Evolutionary conservation across 2,329 filamentous ascomycete species (phyloP).

Genomic region (Talaromyces verruculosus): DNA sequence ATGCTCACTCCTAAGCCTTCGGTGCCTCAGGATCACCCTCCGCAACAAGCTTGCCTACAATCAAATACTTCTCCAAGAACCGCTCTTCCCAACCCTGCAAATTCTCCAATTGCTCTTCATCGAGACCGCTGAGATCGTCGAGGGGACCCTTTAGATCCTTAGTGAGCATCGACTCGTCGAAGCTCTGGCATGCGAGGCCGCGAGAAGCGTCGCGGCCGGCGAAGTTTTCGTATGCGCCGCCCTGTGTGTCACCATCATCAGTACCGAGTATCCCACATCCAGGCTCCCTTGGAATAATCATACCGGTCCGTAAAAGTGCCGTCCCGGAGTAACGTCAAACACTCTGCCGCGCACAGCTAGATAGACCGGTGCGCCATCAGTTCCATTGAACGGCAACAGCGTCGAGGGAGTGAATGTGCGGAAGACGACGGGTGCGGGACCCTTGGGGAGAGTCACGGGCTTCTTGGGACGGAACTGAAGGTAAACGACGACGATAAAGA

Average conservation of each 20-base stretch:
- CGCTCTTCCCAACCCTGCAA: constrained; percentile 89
- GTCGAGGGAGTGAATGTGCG: constrained; percentile 80
- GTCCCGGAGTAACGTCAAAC: constrained; percentile 83
- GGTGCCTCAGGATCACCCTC: constrained; percentile 52
- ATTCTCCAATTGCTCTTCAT: constrained; percentile 74
- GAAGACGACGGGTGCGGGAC: constrained; percentile 71
- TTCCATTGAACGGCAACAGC: constrained; percentile 82
- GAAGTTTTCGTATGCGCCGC: constrained; percentile 94
- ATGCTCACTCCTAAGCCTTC: constrained; percentile 14
- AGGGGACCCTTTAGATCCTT: constrained; percentile 82
- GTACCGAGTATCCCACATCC: background rate
- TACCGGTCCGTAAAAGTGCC: constrained; percentile 89
- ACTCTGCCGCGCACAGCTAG: constrained; percentile 87
- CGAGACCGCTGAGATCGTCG: constrained; percentile 71
- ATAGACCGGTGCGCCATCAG: constrained; percentile 72
- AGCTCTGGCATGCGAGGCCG: constrained; percentile 85
- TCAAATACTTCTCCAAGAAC: constrained; percentile 88
- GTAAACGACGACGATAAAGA: constrained; percentile 59
- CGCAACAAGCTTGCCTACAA: constrained; percentile 83
- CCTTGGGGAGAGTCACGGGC: constrained; percentile 53
- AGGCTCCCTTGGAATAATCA: background rate
- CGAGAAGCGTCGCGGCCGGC: constrained; percentile 87
- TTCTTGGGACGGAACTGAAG: constrained; percentile 56
- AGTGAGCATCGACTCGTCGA: constrained; percentile 93
- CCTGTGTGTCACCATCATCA: constrained; percentile 39